Evolutionary conservation across 164 flowering plant genomes (phyloP), one percentile per base, ranked within the genome.

Genomic region (Magnolia sinica): DNA sequence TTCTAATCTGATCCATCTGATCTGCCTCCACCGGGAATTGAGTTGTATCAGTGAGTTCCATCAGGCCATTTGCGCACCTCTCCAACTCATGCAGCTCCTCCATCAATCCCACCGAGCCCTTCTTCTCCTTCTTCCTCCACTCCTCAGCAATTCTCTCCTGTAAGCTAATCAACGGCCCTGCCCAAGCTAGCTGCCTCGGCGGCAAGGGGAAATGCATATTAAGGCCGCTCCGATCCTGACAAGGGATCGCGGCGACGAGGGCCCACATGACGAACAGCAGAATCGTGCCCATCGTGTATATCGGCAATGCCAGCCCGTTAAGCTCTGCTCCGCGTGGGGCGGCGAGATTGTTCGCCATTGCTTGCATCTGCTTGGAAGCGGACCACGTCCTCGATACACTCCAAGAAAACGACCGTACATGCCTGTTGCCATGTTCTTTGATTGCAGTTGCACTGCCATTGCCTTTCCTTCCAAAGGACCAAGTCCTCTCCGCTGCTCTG

Each of bases 51-150:
- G 83, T 76, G 27, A 86, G 81, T 7, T 93, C 97, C 1, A 86
- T 76, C 84, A 92, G 63, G 1, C 76, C 29, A 20, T 79, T 84
- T 1, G 84, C 87, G 61, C 88, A 68, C 50, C 79, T 88, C 87
- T 93, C 98, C 84, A 91, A 61, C 82, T 55, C 87, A 86, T 86
- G 89, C 82, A 87, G 73, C 83, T 95, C 98, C 24, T 88, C 91
- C 81, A 93, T 64, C 81, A 95, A 81, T 45, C 98, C 98, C 2
- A 78, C 86, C 3, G 76, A 72, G 18, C 64, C 58, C 61, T 45
- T 58, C 50, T 95, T 95, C 87, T 93, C 98, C 79, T 87, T 95
- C 87, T 85, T 90, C 88, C 91, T 90, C 98, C 91, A 91, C 73
- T 95, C 98, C 82, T 95, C 98, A 0, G 85, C 84, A 19, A 95